Evolutionary conservation across 2,329 filamentous ascomycete species (phyloP).

Genomic region (Epichloe bromicola): DNA sequence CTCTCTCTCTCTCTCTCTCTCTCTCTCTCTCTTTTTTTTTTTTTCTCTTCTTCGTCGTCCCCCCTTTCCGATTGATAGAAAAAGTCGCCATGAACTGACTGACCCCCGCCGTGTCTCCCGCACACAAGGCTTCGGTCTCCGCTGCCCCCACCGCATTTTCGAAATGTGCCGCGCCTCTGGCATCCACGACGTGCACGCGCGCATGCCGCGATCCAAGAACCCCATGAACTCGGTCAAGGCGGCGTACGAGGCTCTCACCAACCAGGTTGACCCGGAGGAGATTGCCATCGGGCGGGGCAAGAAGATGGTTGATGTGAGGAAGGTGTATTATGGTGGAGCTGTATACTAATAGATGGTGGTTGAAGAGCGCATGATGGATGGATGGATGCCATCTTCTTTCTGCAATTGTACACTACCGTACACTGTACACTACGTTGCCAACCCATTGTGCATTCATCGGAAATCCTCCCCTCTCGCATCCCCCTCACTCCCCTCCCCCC

Average conservation of each 20-base stretch:
- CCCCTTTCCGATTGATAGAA: neutral
- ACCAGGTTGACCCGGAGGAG: conserved; percentile 77
- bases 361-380: no score
- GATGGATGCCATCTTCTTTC: no score
- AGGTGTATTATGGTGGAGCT: conserved; percentile 88
- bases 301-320: conserved; percentile 91
- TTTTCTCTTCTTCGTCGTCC: neutral
- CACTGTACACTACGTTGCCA: neutral
- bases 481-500: conserved; percentile 42
- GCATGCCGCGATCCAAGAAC: conserved; percentile 75
- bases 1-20: no score
- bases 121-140: conserved; percentile 82
- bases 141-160: conserved; percentile 82
- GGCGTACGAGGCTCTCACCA: conserved; percentile 66
- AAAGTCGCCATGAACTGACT: no score
- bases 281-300: conserved; percentile 80
- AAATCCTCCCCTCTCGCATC: neutral
- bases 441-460: no score
- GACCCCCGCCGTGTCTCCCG: no score
- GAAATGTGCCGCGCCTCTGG: conserved; percentile 84
- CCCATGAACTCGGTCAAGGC: conserved; percentile 98
- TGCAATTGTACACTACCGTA: no score
- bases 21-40: neutral
- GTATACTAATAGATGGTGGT: conserved; percentile 34
- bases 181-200: conserved; percentile 74